These are phyloP conservation scores for Phytophthora pinifolia DNA, from an alignment of 352 stramenopile genomes.

Conservation along the genomic window DNA sequence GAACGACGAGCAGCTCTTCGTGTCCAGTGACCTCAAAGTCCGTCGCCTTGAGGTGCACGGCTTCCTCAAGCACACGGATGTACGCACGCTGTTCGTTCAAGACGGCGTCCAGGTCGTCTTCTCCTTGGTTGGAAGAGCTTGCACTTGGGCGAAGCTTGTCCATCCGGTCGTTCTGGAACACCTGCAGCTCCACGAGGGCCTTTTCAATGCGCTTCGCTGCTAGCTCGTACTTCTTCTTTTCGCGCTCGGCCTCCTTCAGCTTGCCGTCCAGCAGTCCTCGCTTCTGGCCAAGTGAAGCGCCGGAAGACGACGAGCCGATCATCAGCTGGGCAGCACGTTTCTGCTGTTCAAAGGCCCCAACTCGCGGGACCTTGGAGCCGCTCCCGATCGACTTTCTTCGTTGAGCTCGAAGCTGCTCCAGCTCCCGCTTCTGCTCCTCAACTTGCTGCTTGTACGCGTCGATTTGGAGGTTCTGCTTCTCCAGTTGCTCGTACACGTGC, in stretches of 20 bases:
- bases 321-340: conserved; percentile 31
- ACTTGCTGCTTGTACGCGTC: conserved; percentile 36
- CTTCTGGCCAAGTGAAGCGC: conserved; percentile 31
- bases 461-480: conserved; percentile 52
- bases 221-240: conserved; percentile 41
- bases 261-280: conserved; percentile 31
- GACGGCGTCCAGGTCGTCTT: conserved; percentile 9
- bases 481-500: conserved; percentile 67
- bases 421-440: conserved; percentile 43
- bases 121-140: conserved; percentile 2
- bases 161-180: conserved; percentile 37
- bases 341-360: conserved; percentile 18
- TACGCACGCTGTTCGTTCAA: conserved; percentile 58
- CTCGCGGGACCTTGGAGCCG: conserved; percentile 1
- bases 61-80: conserved; percentile 78
- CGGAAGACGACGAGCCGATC: conserved; percentile 23
- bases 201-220: conserved; percentile 43
- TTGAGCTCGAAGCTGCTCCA: conserved; percentile 39
- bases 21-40: conserved; percentile 72
- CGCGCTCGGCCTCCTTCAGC: conserved; percentile 42
- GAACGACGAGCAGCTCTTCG: conserved; percentile 73
- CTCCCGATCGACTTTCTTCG: conserved; percentile 22
- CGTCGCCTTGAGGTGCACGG: conserved; percentile 65
- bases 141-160: conserved; percentile 8
- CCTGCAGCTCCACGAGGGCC: conserved; percentile 36